Evolutionary conservation across 441 rosid species (phyloP).

Genomic region (Euphorbia corollata): DNA sequence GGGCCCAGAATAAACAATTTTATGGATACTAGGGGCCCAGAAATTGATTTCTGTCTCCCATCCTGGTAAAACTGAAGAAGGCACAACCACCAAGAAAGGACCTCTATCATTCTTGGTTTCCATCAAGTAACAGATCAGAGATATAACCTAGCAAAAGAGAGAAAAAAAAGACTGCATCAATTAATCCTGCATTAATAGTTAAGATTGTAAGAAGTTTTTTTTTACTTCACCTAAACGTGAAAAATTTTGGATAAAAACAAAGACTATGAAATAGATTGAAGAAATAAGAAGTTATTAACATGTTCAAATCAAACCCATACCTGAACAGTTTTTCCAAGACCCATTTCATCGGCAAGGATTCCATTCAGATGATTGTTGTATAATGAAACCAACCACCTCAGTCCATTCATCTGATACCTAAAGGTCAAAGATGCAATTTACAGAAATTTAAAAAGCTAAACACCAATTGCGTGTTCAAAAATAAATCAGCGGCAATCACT

Average conservation of each 20-base stretch:
- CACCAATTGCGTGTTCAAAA: neutral
- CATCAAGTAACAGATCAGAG: too few species aligned
- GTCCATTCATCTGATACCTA: constrained; percentile 96
- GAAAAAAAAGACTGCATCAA: too few species aligned
- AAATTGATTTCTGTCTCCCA: constrained; percentile 17
- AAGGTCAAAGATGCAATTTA: constrained; percentile 25
- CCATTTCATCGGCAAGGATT: constrained; percentile 98
- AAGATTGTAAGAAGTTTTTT: too few species aligned
- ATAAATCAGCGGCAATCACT: neutral
- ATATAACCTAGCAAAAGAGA: too few species aligned
- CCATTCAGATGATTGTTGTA: constrained; percentile 91
- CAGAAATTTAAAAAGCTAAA: constrained; percentile 10
- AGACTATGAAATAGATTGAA: neutral
- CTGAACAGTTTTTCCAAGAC: constrained; percentile 98
- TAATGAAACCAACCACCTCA: constrained; percentile 86
- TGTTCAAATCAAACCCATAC: constrained; percentile 25
- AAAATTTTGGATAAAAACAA: too few species aligned
- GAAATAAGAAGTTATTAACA: constrained; percentile 9
- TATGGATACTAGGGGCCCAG: constrained; percentile 76
- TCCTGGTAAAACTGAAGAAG: too few species aligned
- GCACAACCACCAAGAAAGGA: too few species aligned
- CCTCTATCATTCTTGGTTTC: too few species aligned
- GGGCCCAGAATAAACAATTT: constrained; percentile 78
- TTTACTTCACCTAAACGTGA: too few species aligned
- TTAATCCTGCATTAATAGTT: too few species aligned